These are phyloP conservation scores for Gastroboletus turbinatus DNA, from an alignment of 1,284 basidiomycete genomes.

Conservation along the genomic window DNA sequence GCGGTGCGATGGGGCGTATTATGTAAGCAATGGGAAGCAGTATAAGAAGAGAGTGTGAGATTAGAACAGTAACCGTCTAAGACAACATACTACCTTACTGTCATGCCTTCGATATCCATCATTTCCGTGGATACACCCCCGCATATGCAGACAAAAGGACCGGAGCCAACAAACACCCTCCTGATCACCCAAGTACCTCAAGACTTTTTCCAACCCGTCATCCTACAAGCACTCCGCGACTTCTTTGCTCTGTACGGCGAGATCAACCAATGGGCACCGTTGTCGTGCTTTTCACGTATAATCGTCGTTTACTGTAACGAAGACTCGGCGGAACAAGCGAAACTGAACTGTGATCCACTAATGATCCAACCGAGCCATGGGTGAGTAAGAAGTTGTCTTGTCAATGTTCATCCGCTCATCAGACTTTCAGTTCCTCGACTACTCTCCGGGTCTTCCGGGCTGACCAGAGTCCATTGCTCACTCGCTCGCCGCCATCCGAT, in stretches of 20 bases:
- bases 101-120: constrained; percentile 34
- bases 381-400: constrained; percentile 38
- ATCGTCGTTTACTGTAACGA: constrained; percentile 76
- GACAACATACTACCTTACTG: background rate
- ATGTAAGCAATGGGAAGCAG: constrained; percentile 14
- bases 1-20: constrained; percentile 15
- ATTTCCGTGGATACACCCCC: constrained; percentile 22
- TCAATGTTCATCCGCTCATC: constrained; percentile 6
- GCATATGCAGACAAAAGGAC: constrained; percentile 4
- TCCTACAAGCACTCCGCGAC: constrained; percentile 63
- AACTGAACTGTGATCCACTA: constrained; percentile 61
- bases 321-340: constrained; percentile 64
- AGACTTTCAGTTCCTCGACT: constrained; percentile 44
- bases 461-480: constrained; percentile 67
- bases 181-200: constrained; percentile 64
- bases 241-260: constrained; percentile 76
- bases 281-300: constrained; percentile 78
- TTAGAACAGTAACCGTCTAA: background rate
- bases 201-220: constrained; percentile 66
- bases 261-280: constrained; percentile 84
- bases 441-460: constrained; percentile 78
- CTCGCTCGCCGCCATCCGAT: constrained; percentile 40
- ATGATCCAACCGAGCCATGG: constrained; percentile 50
- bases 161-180: constrained; percentile 63
- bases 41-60: constrained; percentile 18